Evolutionary conservation across 2,329 filamentous ascomycete species (phyloP).

Genomic region (Drechslerella coelobrocha): DNA sequence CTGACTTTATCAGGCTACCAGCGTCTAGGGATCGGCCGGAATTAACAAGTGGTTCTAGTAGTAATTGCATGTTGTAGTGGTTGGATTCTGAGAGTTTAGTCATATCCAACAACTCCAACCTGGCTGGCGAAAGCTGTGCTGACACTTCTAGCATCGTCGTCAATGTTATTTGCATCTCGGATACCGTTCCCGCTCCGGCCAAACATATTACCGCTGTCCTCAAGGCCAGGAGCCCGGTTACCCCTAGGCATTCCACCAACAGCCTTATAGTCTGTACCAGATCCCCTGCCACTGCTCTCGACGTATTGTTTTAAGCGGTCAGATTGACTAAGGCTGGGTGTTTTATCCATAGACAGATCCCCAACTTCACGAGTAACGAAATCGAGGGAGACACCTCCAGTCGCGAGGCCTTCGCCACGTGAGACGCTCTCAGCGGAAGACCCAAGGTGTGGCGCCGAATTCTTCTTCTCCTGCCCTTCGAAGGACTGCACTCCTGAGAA

Average conservation of each 20-base stretch:
- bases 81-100: constrained; percentile 60
- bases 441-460: constrained; percentile 8
- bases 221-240: constrained; percentile 22
- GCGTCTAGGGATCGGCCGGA: background rate
- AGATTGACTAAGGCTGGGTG: constrained; percentile 77
- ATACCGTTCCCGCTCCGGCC: constrained; percentile 65
- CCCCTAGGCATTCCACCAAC: constrained; percentile 60
- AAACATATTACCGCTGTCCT: constrained; percentile 67
- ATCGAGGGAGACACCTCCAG: constrained; percentile 49
- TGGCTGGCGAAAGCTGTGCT: constrained; percentile 97
- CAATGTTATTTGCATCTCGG: constrained; percentile 62
- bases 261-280: constrained; percentile 63
- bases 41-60: background rate
- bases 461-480: constrained; percentile 42
- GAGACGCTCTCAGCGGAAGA: constrained; percentile 9
- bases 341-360: constrained; percentile 60
- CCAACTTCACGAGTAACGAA: constrained; percentile 59
- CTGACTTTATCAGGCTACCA: background rate
- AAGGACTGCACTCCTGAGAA: constrained; percentile 67
- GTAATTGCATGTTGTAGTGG: background rate
- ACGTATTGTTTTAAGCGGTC: constrained; percentile 95
- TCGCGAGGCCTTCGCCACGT: constrained; percentile 35
- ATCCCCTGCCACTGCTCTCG: constrained; percentile 74
- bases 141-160: constrained; percentile 94
- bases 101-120: constrained; percentile 71